Evolutionary conservation across 805 yeast species (phyloP).

Genomic region (Starmera amethionina): DNA sequence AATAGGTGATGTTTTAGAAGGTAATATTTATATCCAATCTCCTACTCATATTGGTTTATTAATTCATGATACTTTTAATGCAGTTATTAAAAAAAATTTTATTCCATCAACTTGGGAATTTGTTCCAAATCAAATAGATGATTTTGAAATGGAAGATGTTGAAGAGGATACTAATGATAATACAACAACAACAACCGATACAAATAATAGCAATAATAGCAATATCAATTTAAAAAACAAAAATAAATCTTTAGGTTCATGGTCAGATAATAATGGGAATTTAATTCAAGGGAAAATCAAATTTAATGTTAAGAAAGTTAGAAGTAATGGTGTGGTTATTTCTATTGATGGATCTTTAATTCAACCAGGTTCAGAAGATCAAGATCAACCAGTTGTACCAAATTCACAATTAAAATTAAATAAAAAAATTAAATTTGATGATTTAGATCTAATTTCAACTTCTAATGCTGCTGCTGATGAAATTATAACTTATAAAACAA

Average conservation of each 20-base stretch:
- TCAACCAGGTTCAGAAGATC: slow-evolving; percentile 32
- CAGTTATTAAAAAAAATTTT: slow-evolving; percentile 73
- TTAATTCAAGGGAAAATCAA: slow-evolving; percentile 75
- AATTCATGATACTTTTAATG: slow-evolving; percentile 90
- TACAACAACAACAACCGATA: too few species aligned
- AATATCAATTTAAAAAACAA: slow-evolving; percentile 13
- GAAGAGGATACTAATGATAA: slow-evolving; percentile 4
- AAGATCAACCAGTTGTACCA: slow-evolving; percentile 42
- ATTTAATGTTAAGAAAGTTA: slow-evolving; percentile 65
- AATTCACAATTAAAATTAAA: slow-evolving; percentile 7
- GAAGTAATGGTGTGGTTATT: slow-evolving; percentile 70
- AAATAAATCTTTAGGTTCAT: slow-evolving; percentile 62
- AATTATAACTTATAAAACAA: not conserved
- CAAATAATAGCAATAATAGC: not conserved
- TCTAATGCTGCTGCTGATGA: slow-evolving; percentile 5
- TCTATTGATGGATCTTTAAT: slow-evolving; percentile 80
- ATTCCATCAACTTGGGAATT: slow-evolving; percentile 87
- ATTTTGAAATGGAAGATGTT: slow-evolving; percentile 20
- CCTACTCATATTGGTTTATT: slow-evolving; percentile 91
- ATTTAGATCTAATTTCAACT: slow-evolving; percentile 22
- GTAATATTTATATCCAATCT: slow-evolving; percentile 83
- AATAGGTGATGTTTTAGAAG: slow-evolving; percentile 80
- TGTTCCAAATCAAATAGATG: slow-evolving; percentile 70
- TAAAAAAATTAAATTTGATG: slow-evolving; percentile 41
- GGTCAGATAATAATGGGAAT: slow-evolving; percentile 71